Base-by-base conservation (phyloP, 352 stramenopile genomes). In the Globisporangium sylvaticum region DNA sequence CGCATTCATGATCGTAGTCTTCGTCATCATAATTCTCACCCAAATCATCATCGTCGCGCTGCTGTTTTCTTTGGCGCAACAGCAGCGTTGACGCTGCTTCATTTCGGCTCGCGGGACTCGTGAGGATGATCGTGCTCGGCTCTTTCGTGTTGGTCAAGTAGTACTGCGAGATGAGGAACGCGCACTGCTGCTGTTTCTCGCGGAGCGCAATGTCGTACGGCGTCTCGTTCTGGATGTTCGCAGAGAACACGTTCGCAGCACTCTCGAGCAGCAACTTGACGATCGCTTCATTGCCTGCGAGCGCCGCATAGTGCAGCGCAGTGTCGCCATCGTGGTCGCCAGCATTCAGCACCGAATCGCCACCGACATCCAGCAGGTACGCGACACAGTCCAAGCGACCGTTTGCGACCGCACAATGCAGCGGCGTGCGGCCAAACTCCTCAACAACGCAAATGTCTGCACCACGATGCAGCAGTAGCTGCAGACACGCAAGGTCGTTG, bases 371-470 rank as follows among this genome's bases (percentile, higher is more conserved):
- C n/a, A 95, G 66, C 12, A 95, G 73, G 44, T 95, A 95, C 1
- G 85, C 83, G 8, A 91, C 80, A 65, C 88, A 94, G 55, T 91
- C 83, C 2, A 83, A 62, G 55, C 78, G 78, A 20, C 80, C 84
- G 18, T 83, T 83, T 10, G 83, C 66, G 18, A 90, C 79, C 0
- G 86, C 84, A 65, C 84, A 91, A 34, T 95, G 88, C 18, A 95
- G 62, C n/a, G 88, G 86, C 7, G 88, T 94, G 6, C 83, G 81
- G 1, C 86, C 88, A 69, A 90, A 88, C 59, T 90, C 81, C 42
- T 95, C 84, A 2, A 95, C 83, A 10, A 92, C 87, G 62, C 83
- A 93, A 48, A 95, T 83, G 65, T 95, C 84, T 18, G 86, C 88
- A 9, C 86, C 88, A 39, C 94, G 88, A 27, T 93, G 86, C 24